Evolutionary conservation across 257 asterid species (phyloP).

Genomic region (Gardenia jasminoides): DNA sequence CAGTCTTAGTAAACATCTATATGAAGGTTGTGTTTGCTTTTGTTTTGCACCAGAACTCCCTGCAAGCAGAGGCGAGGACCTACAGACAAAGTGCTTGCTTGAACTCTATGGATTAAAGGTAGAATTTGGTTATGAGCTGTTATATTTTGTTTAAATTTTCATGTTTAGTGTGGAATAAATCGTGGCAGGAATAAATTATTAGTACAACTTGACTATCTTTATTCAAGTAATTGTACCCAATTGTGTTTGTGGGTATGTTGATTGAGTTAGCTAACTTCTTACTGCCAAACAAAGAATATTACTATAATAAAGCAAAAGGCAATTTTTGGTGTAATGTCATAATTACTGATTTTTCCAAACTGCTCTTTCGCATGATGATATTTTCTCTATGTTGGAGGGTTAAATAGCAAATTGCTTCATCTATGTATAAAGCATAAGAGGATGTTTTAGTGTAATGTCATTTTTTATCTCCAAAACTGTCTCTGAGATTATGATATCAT

Average conservation of each 20-base stretch:
- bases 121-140: constrained; percentile 21
- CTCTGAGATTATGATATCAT: background rate
- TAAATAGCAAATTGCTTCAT: too few species aligned
- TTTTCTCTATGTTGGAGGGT: background rate
- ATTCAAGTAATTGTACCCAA: background rate
- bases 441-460: background rate
- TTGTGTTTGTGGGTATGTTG: background rate
- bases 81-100: constrained; percentile 92
- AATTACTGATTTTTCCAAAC: background rate
- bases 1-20: background rate
- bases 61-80: constrained; percentile 90
- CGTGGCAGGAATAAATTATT: background rate
- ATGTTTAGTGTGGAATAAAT: background rate
- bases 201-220: background rate
- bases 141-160: background rate
- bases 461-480: background rate
- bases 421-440: background rate
- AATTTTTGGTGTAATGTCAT: background rate
- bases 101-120: constrained; percentile 99
- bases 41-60: constrained; percentile 68
- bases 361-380: background rate
- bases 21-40: constrained; percentile 15
- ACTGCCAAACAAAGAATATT: background rate
- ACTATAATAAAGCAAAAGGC: background rate
- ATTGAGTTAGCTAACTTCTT: background rate